phyloP scores from a whole-genome alignment of 2,329 filamentous ascomycete genomes.

The Aspergillus pseudonomiae region DNA sequence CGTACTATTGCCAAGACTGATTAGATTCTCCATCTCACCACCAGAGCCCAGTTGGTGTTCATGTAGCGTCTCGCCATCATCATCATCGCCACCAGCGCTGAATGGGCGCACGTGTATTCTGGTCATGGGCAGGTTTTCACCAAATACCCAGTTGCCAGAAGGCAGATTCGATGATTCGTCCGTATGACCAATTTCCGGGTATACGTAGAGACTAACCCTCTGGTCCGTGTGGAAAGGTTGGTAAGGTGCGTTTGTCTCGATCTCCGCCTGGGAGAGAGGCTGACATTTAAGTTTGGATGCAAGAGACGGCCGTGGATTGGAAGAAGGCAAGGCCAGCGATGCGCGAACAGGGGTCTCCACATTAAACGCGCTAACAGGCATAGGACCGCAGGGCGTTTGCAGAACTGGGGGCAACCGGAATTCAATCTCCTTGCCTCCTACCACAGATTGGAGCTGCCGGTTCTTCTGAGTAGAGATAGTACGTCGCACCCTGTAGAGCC shows the following conservation, averaged over 20 bases:
- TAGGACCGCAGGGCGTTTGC: slow-evolving; percentile 60
- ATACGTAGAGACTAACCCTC: slow-evolving; percentile 77
- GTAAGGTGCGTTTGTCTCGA: slow-evolving; percentile 93
- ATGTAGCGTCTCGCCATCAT: slow-evolving; percentile 38
- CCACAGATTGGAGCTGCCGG: slow-evolving; percentile 56
- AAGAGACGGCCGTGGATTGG: slow-evolving; percentile 46
- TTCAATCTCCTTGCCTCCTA: slow-evolving; percentile 64
- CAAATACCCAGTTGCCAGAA: slow-evolving; percentile 56
- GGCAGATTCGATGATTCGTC: slow-evolving; percentile 45
- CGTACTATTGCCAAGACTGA: slow-evolving; percentile 56
- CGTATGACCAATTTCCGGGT: slow-evolving; percentile 45
- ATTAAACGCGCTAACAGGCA: slow-evolving; percentile 60
- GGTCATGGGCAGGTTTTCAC: slow-evolving; percentile 51
- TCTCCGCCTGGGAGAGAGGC: slow-evolving; percentile 77
- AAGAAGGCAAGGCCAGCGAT: slow-evolving; percentile 46
- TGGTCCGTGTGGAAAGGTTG: slow-evolving; percentile 94
- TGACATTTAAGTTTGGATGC: slow-evolving; percentile 45
- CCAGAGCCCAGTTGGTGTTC: slow-evolving; percentile 35
- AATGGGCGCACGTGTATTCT: slow-evolving; percentile 52
- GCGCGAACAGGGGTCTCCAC: slow-evolving; percentile 41
- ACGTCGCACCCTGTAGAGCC: slow-evolving; percentile 47
- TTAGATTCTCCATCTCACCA: slow-evolving; percentile 51
- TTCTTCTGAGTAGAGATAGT: slow-evolving; percentile 56
- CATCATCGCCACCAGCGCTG: slow-evolving; percentile 43
- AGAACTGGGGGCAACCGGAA: slow-evolving; percentile 67